These are phyloP conservation scores for Apiosordaria backusii DNA, from an alignment of 495 filamentous ascomycete genomes.

Conservation along the genomic window DNA sequence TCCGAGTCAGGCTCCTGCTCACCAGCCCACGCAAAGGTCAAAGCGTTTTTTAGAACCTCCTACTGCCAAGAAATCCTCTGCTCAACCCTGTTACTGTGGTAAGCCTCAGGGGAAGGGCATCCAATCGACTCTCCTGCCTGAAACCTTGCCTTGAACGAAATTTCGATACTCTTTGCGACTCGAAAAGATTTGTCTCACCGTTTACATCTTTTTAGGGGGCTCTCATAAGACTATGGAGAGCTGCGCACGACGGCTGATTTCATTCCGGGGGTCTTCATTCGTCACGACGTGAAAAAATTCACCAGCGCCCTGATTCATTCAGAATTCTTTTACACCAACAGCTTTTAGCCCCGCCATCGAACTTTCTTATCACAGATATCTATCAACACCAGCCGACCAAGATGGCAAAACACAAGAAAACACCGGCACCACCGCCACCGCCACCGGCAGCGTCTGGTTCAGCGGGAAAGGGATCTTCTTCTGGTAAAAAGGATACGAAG, in stretches of 20 bases:
- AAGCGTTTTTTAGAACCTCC: background rate
- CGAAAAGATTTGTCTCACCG: background rate
- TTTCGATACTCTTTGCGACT: background rate
- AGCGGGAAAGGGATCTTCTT: constrained; percentile 13
- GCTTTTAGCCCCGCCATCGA: background rate
- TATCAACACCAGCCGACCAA: too few relatives aligned
- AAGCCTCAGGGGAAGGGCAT: background rate
- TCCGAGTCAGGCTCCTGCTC: background rate
- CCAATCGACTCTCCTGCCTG: background rate
- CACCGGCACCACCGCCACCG: background rate
- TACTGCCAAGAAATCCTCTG: background rate
- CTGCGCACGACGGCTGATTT: background rate
- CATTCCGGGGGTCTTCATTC: background rate
- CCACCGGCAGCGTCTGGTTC: constrained; percentile 21
- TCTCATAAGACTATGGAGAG: background rate
- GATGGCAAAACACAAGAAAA: constrained; percentile 10
- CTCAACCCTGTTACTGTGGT: background rate
- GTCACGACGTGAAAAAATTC: background rate
- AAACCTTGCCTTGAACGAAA: background rate
- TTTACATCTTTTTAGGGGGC: background rate
- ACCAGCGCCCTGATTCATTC: background rate
- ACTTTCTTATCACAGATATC: background rate
- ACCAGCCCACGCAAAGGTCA: background rate
- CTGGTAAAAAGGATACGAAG: constrained; percentile 33
- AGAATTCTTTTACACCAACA: background rate